Evolutionary conservation across 441 rosid species (phyloP).

Genomic region (Gossypium laxum): DNA sequence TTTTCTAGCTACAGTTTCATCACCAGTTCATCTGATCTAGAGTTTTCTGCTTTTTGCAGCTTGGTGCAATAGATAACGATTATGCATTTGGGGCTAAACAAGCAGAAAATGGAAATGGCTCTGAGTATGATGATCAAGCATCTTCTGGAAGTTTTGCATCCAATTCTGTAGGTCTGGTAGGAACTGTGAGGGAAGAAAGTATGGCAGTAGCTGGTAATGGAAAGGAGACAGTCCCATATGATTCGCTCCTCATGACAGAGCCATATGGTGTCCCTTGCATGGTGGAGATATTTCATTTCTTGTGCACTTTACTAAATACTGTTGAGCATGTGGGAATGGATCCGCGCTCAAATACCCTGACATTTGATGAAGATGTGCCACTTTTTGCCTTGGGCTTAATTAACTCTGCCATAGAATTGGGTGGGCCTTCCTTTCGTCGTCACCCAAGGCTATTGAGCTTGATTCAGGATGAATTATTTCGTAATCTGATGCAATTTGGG

Average conservation of each 20-base stretch:
- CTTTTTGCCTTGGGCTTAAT: slow-evolving; percentile 67
- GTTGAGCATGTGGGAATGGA: slow-evolving; percentile 53
- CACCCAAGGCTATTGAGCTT: slow-evolving; percentile 61
- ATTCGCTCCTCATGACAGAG: slow-evolving; percentile 56
- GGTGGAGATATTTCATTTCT: slow-evolving; percentile 71
- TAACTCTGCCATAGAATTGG: slow-evolving; percentile 64
- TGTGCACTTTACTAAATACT: slow-evolving; percentile 50
- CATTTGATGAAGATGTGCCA: slow-evolving; percentile 72
- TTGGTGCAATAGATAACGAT: slow-evolving; percentile 39
- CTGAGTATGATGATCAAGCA: slow-evolving; percentile 44
- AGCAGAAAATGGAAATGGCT: slow-evolving; percentile 46
- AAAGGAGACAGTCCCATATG: slow-evolving; percentile 38
- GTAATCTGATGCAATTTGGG: slow-evolving; percentile 67
- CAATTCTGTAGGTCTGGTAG: slow-evolving; percentile 25
- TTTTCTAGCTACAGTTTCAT: neutral
- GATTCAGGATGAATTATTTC: slow-evolving; percentile 67
- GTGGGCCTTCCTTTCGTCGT: slow-evolving; percentile 46
- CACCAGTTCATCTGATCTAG: neutral
- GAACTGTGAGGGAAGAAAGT: slow-evolving; percentile 39
- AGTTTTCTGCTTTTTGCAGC: slow-evolving; percentile 26
- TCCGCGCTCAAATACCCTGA: slow-evolving; percentile 47
- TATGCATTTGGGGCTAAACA: slow-evolving; percentile 49
- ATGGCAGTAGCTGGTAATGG: slow-evolving; percentile 35
- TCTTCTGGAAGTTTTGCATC: slow-evolving; percentile 40
- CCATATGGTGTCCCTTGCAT: slow-evolving; percentile 66